Evolutionary conservation across 331 rosid species (phyloP).

Genomic region (Erythrophleum ivorense): DNA sequence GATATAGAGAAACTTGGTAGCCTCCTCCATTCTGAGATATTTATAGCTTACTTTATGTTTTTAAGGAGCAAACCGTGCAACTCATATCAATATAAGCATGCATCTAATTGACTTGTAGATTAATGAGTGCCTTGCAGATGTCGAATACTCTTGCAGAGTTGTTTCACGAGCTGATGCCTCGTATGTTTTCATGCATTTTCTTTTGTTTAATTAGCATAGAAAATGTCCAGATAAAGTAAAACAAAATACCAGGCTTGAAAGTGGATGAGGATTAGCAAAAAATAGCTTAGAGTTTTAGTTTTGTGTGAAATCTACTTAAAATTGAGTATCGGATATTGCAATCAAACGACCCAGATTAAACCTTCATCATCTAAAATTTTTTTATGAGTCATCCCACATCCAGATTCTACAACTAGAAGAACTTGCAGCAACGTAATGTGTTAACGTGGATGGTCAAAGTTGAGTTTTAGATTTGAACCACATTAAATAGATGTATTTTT

Average conservation of each 20-base stretch:
- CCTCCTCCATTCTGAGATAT: neutral
- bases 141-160: neutral
- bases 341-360: neutral
- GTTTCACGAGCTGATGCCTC: neutral
- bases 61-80: neutral
- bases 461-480: neutral
- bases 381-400: too few relatives aligned
- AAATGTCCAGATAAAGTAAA: neutral
- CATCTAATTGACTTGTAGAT: neutral
- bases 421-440: neutral
- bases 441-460: neutral
- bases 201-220: constrained; percentile 16
- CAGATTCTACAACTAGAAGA: constrained; percentile 1
- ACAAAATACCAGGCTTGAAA: neutral
- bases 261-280: neutral
- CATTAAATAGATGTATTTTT: neutral
- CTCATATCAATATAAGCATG: neutral
- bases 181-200: neutral
- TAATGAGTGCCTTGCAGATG: neutral
- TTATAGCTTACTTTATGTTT: neutral
- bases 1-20: neutral
- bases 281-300: neutral
- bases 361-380: too few relatives aligned
- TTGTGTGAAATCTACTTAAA: constrained; percentile 18
- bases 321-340: constrained; percentile 5